Base-by-base conservation (phyloP, 768 basidiomycete species). In the Russula ochroleuca region DNA sequence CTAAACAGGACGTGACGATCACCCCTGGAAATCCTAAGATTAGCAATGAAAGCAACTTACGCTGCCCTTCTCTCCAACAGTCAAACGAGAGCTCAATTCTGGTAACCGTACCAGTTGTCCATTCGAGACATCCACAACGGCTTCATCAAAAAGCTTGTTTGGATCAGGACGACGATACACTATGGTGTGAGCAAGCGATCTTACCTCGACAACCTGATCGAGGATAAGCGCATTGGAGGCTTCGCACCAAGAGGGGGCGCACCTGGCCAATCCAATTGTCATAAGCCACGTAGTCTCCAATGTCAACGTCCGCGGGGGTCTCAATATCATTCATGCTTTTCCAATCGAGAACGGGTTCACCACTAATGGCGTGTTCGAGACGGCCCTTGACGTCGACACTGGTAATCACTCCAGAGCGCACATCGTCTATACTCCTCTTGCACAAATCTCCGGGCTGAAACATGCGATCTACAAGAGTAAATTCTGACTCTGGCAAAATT, bases 201-300 rank as follows among this genome's bases (percentile, higher is more conserved):
- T 66, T 72, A 92, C 90, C 83, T 93, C 91, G 59, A 92, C 83
- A 48, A 93, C 81, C 86, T 90, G 64, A 38, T 65, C 33, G 59
- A 67, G 33, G 54, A 59, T 50, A 21, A 63, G 50, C 21, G 13
- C 10, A 35, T 33, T 37, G 59, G 67, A 50, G 70, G 62, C 51
- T 60, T 49, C 41, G 61, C 40, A 50, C 50, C 47, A 21, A 41
- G 57, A 62, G 53, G 64, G 25, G 62, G 62, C 83, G 72, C 72
- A 90, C 91, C 80, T 93, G 91, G 57, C 94, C 94, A 70, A 96
- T 78, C 94, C 94, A 97, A 72, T 92, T 84, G 68, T 89, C 83
- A 70, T 85, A 84, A 19, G 86, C 77, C 53, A 95, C 90, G 76
- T 87, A 91, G 73, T 94, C 92, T 7, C 89, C 87, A 43, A 89